Conservation (phyloP, 2,329 filamentous ascomycete species). For the Esteya vermicola region DNA sequence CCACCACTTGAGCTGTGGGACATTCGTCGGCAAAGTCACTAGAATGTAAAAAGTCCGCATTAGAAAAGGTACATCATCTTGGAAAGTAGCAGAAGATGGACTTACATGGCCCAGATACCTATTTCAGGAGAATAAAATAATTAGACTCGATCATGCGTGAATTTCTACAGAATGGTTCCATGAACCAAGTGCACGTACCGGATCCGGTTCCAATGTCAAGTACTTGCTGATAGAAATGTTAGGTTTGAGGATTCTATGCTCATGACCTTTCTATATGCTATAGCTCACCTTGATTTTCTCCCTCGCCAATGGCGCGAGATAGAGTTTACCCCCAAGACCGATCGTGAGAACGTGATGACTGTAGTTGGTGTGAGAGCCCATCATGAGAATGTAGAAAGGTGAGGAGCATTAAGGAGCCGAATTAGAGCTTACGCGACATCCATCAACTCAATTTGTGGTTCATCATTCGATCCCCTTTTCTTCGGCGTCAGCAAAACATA, state of each 20-base stretch:
- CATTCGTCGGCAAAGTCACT: slow-evolving; percentile 34
- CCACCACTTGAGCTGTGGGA: slow-evolving; percentile 29
- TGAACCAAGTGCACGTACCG: too few species aligned
- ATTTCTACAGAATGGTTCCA: too few species aligned
- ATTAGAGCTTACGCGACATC: slow-evolving; percentile 18
- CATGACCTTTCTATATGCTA: too few species aligned
- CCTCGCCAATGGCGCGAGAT: slow-evolving; percentile 13
- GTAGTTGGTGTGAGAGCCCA: not conserved
- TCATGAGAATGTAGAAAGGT: not conserved
- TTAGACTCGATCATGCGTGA: too few species aligned
- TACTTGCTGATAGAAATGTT: slow-evolving; percentile 13
- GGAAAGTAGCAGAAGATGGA: too few species aligned
- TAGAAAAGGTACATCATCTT: not conserved
- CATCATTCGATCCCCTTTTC: slow-evolving; percentile 16
- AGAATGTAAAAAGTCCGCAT: not conserved
- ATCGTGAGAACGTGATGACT: slow-evolving; percentile 15
- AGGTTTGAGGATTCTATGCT: too few species aligned
- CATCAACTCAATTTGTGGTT: slow-evolving; percentile 16
- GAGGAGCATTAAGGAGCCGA: too few species aligned
- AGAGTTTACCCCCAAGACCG: slow-evolving; percentile 12
- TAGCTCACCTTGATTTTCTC: slow-evolving; percentile 4
- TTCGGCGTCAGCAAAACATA: not conserved
- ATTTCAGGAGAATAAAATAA: too few species aligned
- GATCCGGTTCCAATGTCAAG: slow-evolving; percentile 41
- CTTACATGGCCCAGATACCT: slow-evolving; percentile 29